Evolutionary conservation across 495 filamentous ascomycete species (phyloP), one percentile per base, ranked within the genome.

Genomic region (Daldinia decipiens): DNA sequence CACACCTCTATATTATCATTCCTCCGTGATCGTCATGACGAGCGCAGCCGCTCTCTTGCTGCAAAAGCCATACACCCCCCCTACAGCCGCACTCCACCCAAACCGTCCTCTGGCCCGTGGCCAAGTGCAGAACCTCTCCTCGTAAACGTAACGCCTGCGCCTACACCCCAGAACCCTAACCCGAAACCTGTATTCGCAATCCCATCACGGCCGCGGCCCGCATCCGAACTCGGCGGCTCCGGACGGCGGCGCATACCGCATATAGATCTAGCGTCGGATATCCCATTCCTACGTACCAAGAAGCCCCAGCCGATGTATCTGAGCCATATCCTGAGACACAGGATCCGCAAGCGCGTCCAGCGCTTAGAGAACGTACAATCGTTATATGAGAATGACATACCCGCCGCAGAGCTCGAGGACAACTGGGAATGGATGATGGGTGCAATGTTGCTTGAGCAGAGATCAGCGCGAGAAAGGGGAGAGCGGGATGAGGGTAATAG

Each of bases 261-360:
- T 0, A 76, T 93, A 1, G 86, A 87, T 68, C 82, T 82, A 65
- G 86, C 87, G 2, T 79, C 80, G 39, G 86, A 84, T 29, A 68
- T 91, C n/a, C 91, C 92, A 0, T 90, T 94, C 64, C 77, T 95
- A 47, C 87, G 91, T 26, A 76, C 92, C 56, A 85, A 82, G 67
- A 93, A 93, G 74, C 91, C 91, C 7, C 90, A 93, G 71, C 83
- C 91, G 5, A 70, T 74, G 32, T 78, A 78, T 38, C 79, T 94
- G 4, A 86, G 84, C 65, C 77, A 84, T 3, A 79, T 91, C 0
- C 76, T 95, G 12, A 77, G 82, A 8, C 78, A 85, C 32, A 89
- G 86, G 58, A 67, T 86, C 17, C 9, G 68, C 17, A 57, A 59
- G 51, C 79, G 79, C 8, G 75, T 82, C 17, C 80, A 72, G 21